Base-by-base conservation (phyloP, 331 rosid species). In the Pyracantha coccinea region DNA sequence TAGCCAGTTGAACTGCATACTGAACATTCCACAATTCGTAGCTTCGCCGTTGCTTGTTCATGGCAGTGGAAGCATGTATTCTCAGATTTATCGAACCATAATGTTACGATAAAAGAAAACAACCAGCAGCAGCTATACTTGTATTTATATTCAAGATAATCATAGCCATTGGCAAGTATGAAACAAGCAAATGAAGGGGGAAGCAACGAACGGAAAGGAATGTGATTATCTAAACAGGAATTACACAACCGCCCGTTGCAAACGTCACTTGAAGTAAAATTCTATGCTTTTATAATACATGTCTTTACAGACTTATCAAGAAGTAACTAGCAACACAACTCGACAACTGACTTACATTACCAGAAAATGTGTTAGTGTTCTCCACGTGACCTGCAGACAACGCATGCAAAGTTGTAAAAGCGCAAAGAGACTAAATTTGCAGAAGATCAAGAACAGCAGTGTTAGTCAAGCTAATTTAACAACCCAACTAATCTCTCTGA, bases 311-410 rank as follows among this genome's bases (percentile, higher is more conserved):
- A 78, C 61, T 69, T 81, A 60, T 72, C 35, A 68, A 72, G 68
- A 61, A 71, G 28, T 35, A 38, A 74, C 35, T 44, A 68, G 69
- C 75, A 64, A 80, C 52, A 52, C 20, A 73, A 75, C 78, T 63
- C 69, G 61, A 55, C 29, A 69, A 76, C 77, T 66, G 61, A 63
- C 55, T 81, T 71, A 78, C 84, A 86, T 77, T 81, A 84, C 77
- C 78, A 79, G 77, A 77, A 79, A 79, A 77, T 68, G 82, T 81
- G 82, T 76, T 84, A 75, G 79, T 27, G 76, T 79, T 64, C 83
- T 91, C 84, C 81, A 79, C 78, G 32, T 79, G 78, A 87, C 93
- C 93, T 91, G 93, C 93, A 87, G 84, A 71, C 80, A 88, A 85
- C 75, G 90, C 77, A 78, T 82, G 82, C 83, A 86, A 85, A 79